Percentiles rank a stretch among this genome's conserved stretches.
phyloP scores from a whole-genome alignment of 2,329 filamentous ascomycete genomes.

The Bertia moriformis region DNA sequence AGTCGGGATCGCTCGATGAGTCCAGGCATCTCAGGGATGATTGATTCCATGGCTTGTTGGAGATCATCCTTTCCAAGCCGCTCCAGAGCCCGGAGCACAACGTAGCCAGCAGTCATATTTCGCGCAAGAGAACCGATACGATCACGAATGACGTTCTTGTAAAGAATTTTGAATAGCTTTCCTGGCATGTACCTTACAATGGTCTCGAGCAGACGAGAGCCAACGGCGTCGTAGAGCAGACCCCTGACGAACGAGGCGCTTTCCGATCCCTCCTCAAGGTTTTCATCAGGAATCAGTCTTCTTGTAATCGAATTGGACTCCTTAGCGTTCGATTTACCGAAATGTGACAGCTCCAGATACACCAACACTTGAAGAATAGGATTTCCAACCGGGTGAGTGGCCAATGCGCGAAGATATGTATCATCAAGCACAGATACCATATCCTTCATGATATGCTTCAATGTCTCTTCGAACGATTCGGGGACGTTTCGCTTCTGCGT shows the following conservation, averaged over 20 bases:
- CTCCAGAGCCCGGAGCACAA: conserved; percentile 69
- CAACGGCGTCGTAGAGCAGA: conserved; percentile 78
- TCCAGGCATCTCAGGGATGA: conserved; percentile 57
- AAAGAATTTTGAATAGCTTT: conserved; percentile 80
- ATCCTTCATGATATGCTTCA: conserved; percentile 70
- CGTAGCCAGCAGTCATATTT: conserved; percentile 82
- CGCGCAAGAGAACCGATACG: conserved; percentile 68
- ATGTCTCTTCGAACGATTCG: conserved; percentile 58
- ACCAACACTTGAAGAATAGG: conserved; percentile 83
- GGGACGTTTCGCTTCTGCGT: conserved; percentile 48
- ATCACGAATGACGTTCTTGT: conserved; percentile 64
- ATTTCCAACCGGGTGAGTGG: conserved; percentile 80
- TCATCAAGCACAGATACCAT: conserved; percentile 63
- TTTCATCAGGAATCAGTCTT: conserved; percentile 66
- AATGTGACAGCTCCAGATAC: conserved; percentile 67
- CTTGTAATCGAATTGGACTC: conserved; percentile 58
- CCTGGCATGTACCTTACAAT: conserved; percentile 69
- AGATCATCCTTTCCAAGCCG: conserved; percentile 79
- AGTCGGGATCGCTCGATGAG: conserved; percentile 65
- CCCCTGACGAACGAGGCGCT: conserved; percentile 71
- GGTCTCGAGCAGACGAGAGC: conserved; percentile 77
- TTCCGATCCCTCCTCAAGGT: conserved; percentile 57
- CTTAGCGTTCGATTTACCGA: conserved; percentile 51
- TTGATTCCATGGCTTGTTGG: conserved; percentile 53
- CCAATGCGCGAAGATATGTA: conserved; percentile 67